Evolutionary conservation across 2,329 filamentous ascomycete genomes (phyloP).

Genomic region (Claviceps humidiphila): DNA sequence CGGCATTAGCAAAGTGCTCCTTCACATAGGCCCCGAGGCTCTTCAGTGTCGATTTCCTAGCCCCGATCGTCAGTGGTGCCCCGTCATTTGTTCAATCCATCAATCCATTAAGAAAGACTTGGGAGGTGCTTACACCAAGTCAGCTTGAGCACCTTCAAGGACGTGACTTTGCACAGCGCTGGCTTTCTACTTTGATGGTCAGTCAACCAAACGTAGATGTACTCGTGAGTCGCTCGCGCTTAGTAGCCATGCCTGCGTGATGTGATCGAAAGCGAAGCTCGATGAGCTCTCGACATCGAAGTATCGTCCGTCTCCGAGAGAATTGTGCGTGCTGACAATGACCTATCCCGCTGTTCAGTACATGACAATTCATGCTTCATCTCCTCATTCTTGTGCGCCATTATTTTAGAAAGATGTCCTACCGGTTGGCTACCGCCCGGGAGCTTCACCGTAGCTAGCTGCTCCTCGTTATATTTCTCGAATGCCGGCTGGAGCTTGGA

Average conservation of each 20-base stretch:
- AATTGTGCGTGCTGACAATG: slow-evolving; percentile 77
- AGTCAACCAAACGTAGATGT: background rate
- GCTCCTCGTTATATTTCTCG: slow-evolving; percentile 91
- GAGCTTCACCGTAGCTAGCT: slow-evolving; percentile 79
- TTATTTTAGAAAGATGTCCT: slow-evolving; percentile 6
- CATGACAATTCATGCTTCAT: too few species aligned
- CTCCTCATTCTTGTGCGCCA: too few species aligned
- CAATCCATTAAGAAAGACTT: background rate
- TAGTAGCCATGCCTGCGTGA: slow-evolving; percentile 45
- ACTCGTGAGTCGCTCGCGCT: background rate
- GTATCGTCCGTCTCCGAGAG: slow-evolving; percentile 68
- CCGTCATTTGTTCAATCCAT: background rate
- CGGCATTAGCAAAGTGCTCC: slow-evolving; percentile 78
- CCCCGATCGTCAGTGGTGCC: background rate
- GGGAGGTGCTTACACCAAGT: slow-evolving; percentile 60
- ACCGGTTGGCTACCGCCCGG: slow-evolving; percentile 62
- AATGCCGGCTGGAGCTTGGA: slow-evolving; percentile 70
- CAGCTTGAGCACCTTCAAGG: slow-evolving; percentile 61
- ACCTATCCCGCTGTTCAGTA: slow-evolving; percentile 36
- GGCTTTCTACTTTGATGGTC: slow-evolving; percentile 47
- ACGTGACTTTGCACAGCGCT: slow-evolving; percentile 68
- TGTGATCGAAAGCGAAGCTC: slow-evolving; percentile 81
- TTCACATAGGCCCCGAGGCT: slow-evolving; percentile 60
- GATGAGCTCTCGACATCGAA: slow-evolving; percentile 81
- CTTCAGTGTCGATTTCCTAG: slow-evolving; percentile 72